Conservation (phyloP, 192 early-diverging fungal genomes). For the Podila horticola region DNA sequence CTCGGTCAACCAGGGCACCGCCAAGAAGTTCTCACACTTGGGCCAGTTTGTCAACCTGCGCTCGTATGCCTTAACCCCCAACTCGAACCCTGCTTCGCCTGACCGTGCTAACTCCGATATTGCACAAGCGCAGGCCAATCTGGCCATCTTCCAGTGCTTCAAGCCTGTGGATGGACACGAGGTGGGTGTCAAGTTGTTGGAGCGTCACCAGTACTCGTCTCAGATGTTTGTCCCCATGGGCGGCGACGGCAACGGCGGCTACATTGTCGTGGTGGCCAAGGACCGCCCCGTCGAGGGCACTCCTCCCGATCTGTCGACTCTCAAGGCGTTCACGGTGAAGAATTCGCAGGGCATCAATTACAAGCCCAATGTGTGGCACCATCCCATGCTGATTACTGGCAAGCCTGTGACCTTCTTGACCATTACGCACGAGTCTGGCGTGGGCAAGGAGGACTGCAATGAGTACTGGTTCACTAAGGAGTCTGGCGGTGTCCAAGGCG, state of each 20-base stretch:
- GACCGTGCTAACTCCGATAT: conserved; percentile 2
- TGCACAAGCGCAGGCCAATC: conserved; percentile 60
- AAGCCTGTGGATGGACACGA: conserved; percentile 54
- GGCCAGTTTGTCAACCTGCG: conserved; percentile 68
- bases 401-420: conserved; percentile 71
- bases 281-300: conserved; percentile 70
- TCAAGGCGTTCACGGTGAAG: conserved; percentile 79
- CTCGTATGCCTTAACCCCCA: conserved; percentile 28
- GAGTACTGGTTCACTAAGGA: conserved; percentile 57
- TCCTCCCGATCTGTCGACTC: conserved; percentile 73
- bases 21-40: conserved; percentile 75
- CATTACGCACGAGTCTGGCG: conserved; percentile 83
- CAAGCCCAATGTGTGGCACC: conserved; percentile 86
- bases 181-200: conserved; percentile 77
- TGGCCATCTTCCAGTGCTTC: conserved; percentile 76
- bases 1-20: conserved; percentile 76
- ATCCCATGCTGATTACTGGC: conserved; percentile 79
- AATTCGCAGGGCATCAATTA: conserved; percentile 87
- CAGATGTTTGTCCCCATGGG: conserved; percentile 90
- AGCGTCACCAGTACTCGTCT: conserved; percentile 86
- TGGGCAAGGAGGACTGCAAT: conserved; percentile 79
- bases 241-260: conserved; percentile 57
- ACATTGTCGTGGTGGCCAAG: conserved; percentile 85
- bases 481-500: conserved; percentile 17
- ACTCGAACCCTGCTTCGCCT: conserved; percentile 45